Evolutionary conservation across 257 asterid species (phyloP).

Genomic region (Mitragyna speciosa): DNA sequence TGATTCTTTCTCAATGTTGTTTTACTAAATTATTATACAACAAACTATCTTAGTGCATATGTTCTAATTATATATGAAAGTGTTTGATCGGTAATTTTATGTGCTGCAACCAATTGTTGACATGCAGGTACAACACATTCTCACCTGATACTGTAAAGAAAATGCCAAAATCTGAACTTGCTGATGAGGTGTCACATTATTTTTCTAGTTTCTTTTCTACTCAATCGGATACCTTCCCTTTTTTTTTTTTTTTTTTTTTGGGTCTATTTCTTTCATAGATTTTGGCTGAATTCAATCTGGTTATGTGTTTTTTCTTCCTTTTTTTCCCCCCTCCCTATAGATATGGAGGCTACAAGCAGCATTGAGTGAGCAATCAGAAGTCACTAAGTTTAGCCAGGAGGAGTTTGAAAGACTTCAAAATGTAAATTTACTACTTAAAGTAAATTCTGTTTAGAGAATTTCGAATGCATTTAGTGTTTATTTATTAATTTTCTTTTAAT

Average conservation of each 20-base stretch:
- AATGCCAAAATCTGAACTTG: conserved; percentile 84
- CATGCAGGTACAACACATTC: conserved; percentile 73
- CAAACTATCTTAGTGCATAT: not conserved
- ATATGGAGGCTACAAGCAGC: conserved; percentile 84
- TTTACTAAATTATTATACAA: not conserved
- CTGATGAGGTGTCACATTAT: conserved; percentile 59
- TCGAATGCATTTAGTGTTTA: not conserved
- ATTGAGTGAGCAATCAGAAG: conserved; percentile 70
- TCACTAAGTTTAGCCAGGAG: conserved; percentile 77
- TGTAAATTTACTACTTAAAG: conserved; percentile 33
- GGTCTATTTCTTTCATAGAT: not conserved
- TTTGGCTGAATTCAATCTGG: not conserved
- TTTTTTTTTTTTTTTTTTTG: no score
- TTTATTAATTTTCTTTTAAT: no score
- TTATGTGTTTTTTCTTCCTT: conserved; percentile 8
- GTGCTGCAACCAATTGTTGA: not conserved
- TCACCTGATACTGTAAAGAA: conserved; percentile 80
- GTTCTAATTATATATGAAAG: not conserved
- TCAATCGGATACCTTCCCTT: not conserved
- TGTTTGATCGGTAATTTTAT: not conserved
- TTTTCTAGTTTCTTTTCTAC: conserved; percentile 2
- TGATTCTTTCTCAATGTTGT: not conserved
- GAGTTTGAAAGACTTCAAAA: conserved; percentile 84
- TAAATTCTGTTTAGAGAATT: not conserved
- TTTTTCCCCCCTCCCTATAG: no score